phyloP scores from a whole-genome alignment of 1,139 yeast genomes.

The Zygoascus meyerae region DNA sequence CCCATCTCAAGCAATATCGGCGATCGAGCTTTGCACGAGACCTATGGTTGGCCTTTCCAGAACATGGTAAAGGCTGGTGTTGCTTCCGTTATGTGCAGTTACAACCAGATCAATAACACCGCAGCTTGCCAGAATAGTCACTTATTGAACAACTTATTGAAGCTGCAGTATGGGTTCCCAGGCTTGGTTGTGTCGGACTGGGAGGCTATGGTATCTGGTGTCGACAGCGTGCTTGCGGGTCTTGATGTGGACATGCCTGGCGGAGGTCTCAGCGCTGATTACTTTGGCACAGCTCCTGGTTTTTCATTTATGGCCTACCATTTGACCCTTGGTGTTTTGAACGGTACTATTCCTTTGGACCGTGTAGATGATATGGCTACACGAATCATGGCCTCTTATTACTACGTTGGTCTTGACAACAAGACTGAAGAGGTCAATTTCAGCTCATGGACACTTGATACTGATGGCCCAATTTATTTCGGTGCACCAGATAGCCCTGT shows the following conservation, averaged over 20 bases:
- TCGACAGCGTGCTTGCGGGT: slow-evolving; percentile 53
- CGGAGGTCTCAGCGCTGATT: slow-evolving; percentile 48
- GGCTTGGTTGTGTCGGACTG: slow-evolving; percentile 64
- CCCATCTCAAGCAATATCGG: slow-evolving; percentile 44
- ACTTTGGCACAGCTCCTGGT: slow-evolving; percentile 45
- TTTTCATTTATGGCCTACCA: slow-evolving; percentile 22
- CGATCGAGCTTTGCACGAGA: slow-evolving; percentile 58
- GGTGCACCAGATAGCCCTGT: slow-evolving; percentile 48
- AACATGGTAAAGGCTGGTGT: slow-evolving; percentile 57
- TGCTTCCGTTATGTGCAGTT: slow-evolving; percentile 59
- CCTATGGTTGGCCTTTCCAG: slow-evolving; percentile 63
- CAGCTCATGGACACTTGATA: slow-evolving; percentile 54
- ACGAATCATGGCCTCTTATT: slow-evolving; percentile 54
- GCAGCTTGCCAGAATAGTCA: slow-evolving; percentile 60
- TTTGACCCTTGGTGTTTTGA: slow-evolving; percentile 50
- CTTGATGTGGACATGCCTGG: slow-evolving; percentile 69
- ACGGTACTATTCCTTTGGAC: slow-evolving; percentile 50
- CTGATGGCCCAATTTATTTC: slow-evolving; percentile 49
- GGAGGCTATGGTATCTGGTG: slow-evolving; percentile 55
- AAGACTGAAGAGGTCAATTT: slow-evolving; percentile 43
- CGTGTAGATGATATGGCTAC: slow-evolving; percentile 59
- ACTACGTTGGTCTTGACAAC: slow-evolving; percentile 29
- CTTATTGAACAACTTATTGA: slow-evolving; percentile 48
- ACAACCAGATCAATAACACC: slow-evolving; percentile 53
- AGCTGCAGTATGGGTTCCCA: slow-evolving; percentile 60